Conservation (phyloP, 2,329 filamentous ascomycete species). For the Pseudocercospora musae region DNA sequence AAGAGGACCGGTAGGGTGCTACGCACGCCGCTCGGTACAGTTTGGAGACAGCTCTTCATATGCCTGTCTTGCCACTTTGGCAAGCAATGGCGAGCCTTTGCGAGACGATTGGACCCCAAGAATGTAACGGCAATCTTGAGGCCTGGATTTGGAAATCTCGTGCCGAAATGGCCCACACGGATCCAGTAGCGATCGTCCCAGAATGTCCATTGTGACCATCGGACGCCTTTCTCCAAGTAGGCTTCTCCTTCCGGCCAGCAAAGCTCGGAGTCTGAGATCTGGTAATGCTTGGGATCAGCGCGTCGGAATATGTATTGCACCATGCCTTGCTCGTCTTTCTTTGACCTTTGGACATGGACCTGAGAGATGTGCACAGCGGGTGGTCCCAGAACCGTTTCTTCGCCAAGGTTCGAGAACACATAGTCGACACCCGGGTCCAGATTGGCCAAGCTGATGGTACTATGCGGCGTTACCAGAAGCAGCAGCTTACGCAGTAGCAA, state of each 20-base stretch:
- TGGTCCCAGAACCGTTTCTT: not conserved
- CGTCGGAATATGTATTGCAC: not conserved
- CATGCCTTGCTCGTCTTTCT: not conserved
- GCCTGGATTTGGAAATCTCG: not conserved
- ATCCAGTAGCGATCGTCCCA: constrained; percentile 60
- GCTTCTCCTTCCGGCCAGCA: not conserved
- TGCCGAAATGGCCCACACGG: constrained; percentile 33
- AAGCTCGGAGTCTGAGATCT: not conserved
- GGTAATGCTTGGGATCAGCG: not conserved
- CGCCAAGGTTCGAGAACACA: constrained; percentile 40
- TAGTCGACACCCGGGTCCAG: constrained; percentile 41
- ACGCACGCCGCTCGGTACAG: not conserved
- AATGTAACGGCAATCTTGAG: constrained; percentile 4
- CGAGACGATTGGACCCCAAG: not conserved
- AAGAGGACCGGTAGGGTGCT: not conserved
- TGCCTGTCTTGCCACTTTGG: not conserved
- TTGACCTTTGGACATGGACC: constrained; percentile 3
- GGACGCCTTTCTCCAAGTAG: not conserved
- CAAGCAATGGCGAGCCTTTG: not conserved
- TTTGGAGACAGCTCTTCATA: not conserved
- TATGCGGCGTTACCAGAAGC: constrained; percentile 48
- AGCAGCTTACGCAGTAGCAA: constrained; percentile 49
- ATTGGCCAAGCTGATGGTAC: constrained; percentile 43
- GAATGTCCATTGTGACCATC: constrained; percentile 39
- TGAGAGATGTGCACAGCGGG: not conserved